Evolutionary conservation across 2,329 filamentous ascomycete species (phyloP).

Genomic region (Raffaelea arxii): DNA sequence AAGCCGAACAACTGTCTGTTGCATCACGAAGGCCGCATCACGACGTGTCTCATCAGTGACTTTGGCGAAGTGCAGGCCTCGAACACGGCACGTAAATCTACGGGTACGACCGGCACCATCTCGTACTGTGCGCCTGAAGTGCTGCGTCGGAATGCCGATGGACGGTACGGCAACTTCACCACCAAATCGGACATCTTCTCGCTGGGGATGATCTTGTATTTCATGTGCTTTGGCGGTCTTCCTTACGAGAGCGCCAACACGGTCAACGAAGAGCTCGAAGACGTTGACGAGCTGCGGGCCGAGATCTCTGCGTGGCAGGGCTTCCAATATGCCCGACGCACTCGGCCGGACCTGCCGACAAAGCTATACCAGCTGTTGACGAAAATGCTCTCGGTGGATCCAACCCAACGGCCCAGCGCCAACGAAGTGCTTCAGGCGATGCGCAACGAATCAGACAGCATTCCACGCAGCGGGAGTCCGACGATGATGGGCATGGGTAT

Average conservation of each 20-base stretch:
- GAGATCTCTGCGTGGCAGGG: conserved; percentile 86
- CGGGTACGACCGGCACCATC: conserved; percentile 88
- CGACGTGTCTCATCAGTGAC: conserved; percentile 85
- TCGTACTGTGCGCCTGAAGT: conserved; percentile 98
- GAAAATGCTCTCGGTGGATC: conserved; percentile 67
- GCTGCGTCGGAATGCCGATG: conserved; percentile 56
- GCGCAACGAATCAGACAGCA: conserved; percentile 51
- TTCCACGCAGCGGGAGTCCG: conserved; percentile 26
- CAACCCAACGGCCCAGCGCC: conserved; percentile 68
- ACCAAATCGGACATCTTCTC: conserved; percentile 98
- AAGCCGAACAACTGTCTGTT: conserved; percentile 94
- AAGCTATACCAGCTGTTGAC: conserved; percentile 80
- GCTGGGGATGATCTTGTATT: conserved; percentile 95
- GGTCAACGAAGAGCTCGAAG: conserved; percentile 83
- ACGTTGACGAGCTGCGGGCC: conserved; percentile 70
- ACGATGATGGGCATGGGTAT: conserved; percentile 24
- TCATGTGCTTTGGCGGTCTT: conserved; percentile 87
- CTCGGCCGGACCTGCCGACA: conserved; percentile 73
- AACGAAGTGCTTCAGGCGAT: conserved; percentile 76
- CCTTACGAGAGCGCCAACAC: conserved; percentile 79
- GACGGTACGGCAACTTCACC: conserved; percentile 83
- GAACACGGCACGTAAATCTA: conserved; percentile 73
- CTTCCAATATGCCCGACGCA: conserved; percentile 66
- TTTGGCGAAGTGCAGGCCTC: conserved; percentile 94
- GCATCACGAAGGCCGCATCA: conserved; percentile 61